Percentiles rank a stretch among this genome's conserved stretches.
Evolutionary conservation across 108 stramenopile species (phyloP).

Genomic region (Cyclotella cryptica): DNA sequence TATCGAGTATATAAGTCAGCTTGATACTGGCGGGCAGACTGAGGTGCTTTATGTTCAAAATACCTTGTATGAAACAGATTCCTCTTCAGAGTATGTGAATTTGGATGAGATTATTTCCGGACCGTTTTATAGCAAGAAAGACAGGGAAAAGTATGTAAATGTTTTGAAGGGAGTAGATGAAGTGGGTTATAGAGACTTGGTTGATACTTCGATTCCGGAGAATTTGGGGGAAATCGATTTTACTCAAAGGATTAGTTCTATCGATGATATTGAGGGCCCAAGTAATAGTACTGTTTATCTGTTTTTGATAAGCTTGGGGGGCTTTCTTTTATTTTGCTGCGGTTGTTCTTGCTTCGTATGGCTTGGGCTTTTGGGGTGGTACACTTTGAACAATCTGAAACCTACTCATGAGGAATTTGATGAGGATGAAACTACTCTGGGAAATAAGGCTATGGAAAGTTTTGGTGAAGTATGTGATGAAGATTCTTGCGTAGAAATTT

Average conservation of each 20-base stretch:
- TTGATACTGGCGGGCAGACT: constrained; percentile 10
- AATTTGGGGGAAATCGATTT: background rate
- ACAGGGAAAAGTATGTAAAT: background rate
- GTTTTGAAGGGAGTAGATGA: background rate
- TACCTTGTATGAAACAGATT: background rate
- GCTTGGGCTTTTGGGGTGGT: background rate
- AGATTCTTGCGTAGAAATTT: no score
- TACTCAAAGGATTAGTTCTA: background rate
- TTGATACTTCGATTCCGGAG: background rate
- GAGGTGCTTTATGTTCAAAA: constrained; percentile 10
- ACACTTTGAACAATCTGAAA: background rate
- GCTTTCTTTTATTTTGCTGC: background rate
- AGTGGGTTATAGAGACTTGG: background rate
- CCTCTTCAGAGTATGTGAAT: background rate
- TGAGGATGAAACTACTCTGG: background rate
- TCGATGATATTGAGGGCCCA: background rate
- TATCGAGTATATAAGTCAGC: constrained; percentile 1
- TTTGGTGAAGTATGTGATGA: background rate
- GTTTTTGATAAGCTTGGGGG: background rate
- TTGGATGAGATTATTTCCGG: background rate
- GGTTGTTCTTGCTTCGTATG: background rate
- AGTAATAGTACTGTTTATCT: background rate
- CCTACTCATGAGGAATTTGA: background rate
- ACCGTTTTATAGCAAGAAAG: background rate
- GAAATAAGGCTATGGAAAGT: background rate